phyloP scores from a whole-genome alignment of 306 rosid genomes.

The Cyclanthera cordifolia region DNA sequence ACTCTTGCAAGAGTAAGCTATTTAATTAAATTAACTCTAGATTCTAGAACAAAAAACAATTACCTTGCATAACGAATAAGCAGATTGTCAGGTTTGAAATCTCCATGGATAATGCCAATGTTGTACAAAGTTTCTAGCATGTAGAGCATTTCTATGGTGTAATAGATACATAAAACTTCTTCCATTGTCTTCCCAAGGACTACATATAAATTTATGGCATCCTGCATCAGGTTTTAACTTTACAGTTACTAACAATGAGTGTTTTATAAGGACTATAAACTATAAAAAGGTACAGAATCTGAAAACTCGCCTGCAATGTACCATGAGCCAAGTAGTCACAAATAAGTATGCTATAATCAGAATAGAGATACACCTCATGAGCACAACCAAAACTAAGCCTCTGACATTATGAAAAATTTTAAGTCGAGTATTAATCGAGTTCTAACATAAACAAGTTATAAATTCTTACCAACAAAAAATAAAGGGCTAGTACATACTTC shows the following conservation, averaged over 20 bases:
- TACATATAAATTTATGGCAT: slow-evolving; percentile 59
- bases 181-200: slow-evolving; percentile 73
- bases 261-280: slow-evolving; percentile 3
- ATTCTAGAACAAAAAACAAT: slow-evolving; percentile 12
- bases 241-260: slow-evolving; percentile 12
- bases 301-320: slow-evolving; percentile 63
- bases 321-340: slow-evolving; percentile 70
- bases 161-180: slow-evolving; percentile 72
- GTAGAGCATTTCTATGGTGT: slow-evolving; percentile 78
- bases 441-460: neutral
- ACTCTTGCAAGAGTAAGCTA: neutral
- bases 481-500: slow-evolving; percentile 33
- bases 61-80: slow-evolving; percentile 85
- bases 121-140: slow-evolving; percentile 69
- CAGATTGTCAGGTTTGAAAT: slow-evolving; percentile 95
- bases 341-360: slow-evolving; percentile 70
- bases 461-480: neutral
- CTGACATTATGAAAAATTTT: slow-evolving; percentile 34
- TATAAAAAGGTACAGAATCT: slow-evolving; percentile 12
- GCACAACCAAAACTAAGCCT: slow-evolving; percentile 79
- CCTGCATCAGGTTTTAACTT: slow-evolving; percentile 38
- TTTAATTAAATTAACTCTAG: neutral
- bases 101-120: slow-evolving; percentile 81
- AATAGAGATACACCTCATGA: slow-evolving; percentile 55
- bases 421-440: slow-evolving; percentile 18